Evolutionary conservation across 2,329 filamentous ascomycete species (phyloP).

Genomic region (Trichoderma gracile): DNA sequence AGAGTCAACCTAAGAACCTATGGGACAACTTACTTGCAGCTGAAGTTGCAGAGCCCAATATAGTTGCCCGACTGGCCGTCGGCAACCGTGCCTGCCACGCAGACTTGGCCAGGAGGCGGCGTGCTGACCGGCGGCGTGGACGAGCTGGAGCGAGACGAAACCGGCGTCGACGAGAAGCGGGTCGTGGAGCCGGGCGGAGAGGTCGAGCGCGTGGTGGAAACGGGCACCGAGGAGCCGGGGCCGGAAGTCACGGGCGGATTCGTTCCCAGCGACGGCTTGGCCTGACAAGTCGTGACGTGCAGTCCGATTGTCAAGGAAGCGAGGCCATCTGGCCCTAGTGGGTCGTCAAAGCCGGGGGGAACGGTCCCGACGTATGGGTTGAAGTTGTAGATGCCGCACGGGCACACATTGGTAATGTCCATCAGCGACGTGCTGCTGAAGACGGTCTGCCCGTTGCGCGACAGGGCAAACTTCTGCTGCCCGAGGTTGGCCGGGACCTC

Average conservation of each 20-base stretch:
- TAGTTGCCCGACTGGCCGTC: conserved; percentile 38
- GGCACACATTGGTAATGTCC: conserved; percentile 50
- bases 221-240: conserved; percentile 33
- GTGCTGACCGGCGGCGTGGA: conserved; percentile 34
- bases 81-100: conserved; percentile 35
- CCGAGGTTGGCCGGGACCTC: conserved; percentile 48
- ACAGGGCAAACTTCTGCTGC: conserved; percentile 46
- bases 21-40: conserved; percentile 29
- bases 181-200: conserved; percentile 20
- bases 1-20: no score
- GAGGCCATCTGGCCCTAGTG: conserved; percentile 21
- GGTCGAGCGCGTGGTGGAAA: not conserved
- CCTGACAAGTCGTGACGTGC: conserved; percentile 26
- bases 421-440: conserved; percentile 50
- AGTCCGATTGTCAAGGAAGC: conserved; percentile 23
- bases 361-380: conserved; percentile 56
- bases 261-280: conserved; percentile 36
- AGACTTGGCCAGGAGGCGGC: conserved; percentile 26
- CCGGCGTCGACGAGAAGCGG: conserved; percentile 19
- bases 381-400: conserved; percentile 58
- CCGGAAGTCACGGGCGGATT: conserved; percentile 39
- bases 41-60: conserved; percentile 40
- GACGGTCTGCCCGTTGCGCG: conserved; percentile 43
- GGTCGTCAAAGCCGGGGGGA: conserved; percentile 36
- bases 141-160: conserved; percentile 30